Evolutionary conservation across 2,329 filamentous ascomycete genomes (phyloP).

Genomic region (Colletotrichum chrysophilum): DNA sequence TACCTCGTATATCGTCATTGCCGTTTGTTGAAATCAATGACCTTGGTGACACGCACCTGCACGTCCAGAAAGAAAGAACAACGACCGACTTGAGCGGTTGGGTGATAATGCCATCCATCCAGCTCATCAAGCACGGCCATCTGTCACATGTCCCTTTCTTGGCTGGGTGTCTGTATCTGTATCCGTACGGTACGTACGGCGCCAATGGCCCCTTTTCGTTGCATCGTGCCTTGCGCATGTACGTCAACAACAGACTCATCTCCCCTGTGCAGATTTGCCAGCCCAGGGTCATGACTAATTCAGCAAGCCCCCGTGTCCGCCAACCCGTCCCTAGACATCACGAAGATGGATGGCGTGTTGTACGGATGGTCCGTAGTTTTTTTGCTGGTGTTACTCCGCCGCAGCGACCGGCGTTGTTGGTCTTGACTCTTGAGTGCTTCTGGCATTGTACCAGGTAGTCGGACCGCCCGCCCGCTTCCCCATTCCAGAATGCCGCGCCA

Average conservation of each 20-base stretch:
- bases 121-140: not conserved
- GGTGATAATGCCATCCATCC: not conserved
- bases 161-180: not conserved
- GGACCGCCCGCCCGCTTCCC: not conserved
- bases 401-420: not conserved
- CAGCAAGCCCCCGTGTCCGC: not conserved
- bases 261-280: not conserved
- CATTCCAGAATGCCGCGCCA: not conserved
- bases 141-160: not conserved
- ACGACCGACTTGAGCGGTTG: not conserved
- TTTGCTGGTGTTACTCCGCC: not conserved
- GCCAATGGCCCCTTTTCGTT: not conserved
- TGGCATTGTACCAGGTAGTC: not conserved
- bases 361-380: not conserved
- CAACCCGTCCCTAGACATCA: not conserved
- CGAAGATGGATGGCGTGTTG: not conserved
- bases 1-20: slow-evolving; percentile 14
- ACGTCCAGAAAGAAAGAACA: not conserved
- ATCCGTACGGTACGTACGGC: not conserved
- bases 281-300: not conserved
- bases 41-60: not conserved
- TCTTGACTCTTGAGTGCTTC: not conserved
- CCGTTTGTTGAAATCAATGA: not conserved
- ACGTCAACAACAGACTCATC: not conserved
- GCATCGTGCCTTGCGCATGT: not conserved